Percentiles rank a stretch among this genome's conserved stretches.
These are phyloP conservation scores for Ogataea corticis DNA, from an alignment of 805 yeast genomes.

Conservation along the genomic window DNA sequence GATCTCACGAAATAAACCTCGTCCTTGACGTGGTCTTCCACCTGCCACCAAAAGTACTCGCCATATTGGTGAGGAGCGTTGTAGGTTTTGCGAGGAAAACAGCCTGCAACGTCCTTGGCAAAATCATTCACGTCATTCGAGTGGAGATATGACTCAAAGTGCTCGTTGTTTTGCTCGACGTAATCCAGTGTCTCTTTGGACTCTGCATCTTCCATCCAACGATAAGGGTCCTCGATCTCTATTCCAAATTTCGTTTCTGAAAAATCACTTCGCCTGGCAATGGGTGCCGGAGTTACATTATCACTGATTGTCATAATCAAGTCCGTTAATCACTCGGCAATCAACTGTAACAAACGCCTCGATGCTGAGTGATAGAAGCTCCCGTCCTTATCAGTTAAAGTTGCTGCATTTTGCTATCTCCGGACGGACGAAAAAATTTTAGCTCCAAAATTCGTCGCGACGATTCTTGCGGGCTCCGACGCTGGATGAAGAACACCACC, in stretches of 20 bases:
- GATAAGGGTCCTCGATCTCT: constrained; percentile 6
- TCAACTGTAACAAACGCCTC: no score
- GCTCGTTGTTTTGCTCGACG: constrained; percentile 5
- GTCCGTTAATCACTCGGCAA: no score
- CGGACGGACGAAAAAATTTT: no score
- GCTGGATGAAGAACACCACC: no score
- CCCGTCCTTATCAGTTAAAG: no score
- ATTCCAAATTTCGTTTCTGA: constrained; percentile 7
- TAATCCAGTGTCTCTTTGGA: constrained; percentile 5
- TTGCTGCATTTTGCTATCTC: no score
- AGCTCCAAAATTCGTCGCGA: no score
- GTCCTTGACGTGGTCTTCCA: constrained; percentile 5
- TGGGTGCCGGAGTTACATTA: neutral
- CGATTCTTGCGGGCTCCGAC: no score
- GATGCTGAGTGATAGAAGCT: no score
- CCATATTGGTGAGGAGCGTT: constrained; percentile 7
- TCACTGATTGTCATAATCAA: no score
- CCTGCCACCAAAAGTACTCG: constrained; percentile 8
- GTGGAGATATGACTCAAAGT: neutral
- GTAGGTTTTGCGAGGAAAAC: constrained; percentile 3
- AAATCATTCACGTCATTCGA: neutral
- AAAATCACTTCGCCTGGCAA: neutral
- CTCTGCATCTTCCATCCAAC: constrained; percentile 11
- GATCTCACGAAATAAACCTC: constrained; percentile 7
- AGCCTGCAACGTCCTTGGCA: constrained; percentile 4